These are phyloP conservation scores for Huntiella decipiens DNA, from an alignment of 2,329 filamentous ascomycete species.

Conservation along the genomic window DNA sequence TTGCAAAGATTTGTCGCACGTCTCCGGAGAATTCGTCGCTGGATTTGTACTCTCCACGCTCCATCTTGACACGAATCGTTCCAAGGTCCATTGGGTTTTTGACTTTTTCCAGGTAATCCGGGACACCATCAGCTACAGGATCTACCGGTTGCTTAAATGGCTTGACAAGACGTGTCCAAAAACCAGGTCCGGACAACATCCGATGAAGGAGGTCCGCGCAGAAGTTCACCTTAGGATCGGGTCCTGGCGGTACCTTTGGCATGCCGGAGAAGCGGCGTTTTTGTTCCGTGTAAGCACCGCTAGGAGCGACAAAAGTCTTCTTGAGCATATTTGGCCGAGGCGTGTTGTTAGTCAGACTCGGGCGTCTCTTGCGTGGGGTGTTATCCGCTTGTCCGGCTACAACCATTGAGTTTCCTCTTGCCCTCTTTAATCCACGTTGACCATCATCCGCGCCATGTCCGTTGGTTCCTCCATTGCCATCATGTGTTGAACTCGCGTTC, in stretches of 20 bases:
- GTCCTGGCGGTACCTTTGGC: conserved; percentile 7
- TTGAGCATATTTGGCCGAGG: conserved; percentile 16
- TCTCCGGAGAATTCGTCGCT: conserved; percentile 37
- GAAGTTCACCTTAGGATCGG: conserved; percentile 30
- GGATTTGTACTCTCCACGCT: conserved; percentile 29
- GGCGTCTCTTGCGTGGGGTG: conserved; percentile 18
- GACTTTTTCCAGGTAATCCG: conserved; percentile 42
- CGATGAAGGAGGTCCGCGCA: conserved; percentile 37
- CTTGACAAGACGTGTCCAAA: conserved; percentile 46
- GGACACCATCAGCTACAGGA: conserved; percentile 35
- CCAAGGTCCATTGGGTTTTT: conserved; percentile 42
- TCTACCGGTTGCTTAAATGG: conserved; percentile 42
- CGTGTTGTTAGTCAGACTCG: conserved; percentile 14
- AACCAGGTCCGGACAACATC: conserved; percentile 45
- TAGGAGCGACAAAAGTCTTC: conserved; percentile 14
- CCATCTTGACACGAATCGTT: conserved; percentile 42
- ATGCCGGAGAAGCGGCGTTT: conserved; percentile 15
- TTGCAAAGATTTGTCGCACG: conserved; percentile 42
- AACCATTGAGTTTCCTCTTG: conserved; percentile 7
- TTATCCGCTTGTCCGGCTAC: conserved; percentile 10
- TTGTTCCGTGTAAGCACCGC: conserved; percentile 4
- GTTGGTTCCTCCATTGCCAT: not conserved
- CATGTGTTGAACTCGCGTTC: not conserved
- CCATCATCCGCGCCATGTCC: conserved; percentile 3
- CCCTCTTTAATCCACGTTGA: conserved; percentile 5